Evolutionary conservation across 1,284 basidiomycete genomes (phyloP).

Genomic region (Quambalaria eucalypti): DNA sequence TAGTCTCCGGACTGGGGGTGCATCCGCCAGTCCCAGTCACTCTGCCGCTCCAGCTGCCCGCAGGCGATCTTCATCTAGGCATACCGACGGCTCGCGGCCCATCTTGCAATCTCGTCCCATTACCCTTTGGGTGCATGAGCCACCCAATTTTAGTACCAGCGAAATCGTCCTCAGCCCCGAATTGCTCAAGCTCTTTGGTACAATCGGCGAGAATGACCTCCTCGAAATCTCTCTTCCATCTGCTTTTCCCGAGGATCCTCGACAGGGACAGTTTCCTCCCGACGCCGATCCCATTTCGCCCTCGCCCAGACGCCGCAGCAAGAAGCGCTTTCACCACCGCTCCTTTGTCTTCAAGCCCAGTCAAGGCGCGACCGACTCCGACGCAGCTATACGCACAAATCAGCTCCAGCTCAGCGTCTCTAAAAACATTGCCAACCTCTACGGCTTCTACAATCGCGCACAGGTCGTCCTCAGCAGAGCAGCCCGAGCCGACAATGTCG

Average conservation of each 20-base stretch:
- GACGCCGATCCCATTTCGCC: neutral
- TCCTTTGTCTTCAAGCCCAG: constrained; percentile 31
- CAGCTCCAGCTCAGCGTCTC: constrained; percentile 40
- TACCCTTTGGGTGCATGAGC: constrained; percentile 39
- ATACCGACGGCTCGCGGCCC: constrained; percentile 7
- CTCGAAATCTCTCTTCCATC: constrained; percentile 19
- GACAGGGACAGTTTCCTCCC: neutral
- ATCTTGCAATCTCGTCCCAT: constrained; percentile 8
- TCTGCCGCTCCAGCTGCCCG: constrained; percentile 1
- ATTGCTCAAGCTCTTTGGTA: constrained; percentile 16
- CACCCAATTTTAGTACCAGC: constrained; percentile 39
- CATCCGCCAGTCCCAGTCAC: no score
- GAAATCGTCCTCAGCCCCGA: constrained; percentile 42
- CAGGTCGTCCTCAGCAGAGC: constrained; percentile 32
- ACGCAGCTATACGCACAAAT: constrained; percentile 22
- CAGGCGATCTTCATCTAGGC: constrained; percentile 10
- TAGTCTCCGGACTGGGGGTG: no score
- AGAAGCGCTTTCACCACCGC: neutral
- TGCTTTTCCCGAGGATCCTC: no score
- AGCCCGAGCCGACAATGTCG: constrained; percentile 21
- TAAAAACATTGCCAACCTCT: constrained; percentile 27
- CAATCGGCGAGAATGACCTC: constrained; percentile 33
- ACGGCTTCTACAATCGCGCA: constrained; percentile 33
- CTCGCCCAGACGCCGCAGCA: neutral
- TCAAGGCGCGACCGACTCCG: constrained; percentile 29